These are phyloP conservation scores for Silene latifolia DNA, from an alignment of 148 eudicot species.

Conservation along the genomic window DNA sequence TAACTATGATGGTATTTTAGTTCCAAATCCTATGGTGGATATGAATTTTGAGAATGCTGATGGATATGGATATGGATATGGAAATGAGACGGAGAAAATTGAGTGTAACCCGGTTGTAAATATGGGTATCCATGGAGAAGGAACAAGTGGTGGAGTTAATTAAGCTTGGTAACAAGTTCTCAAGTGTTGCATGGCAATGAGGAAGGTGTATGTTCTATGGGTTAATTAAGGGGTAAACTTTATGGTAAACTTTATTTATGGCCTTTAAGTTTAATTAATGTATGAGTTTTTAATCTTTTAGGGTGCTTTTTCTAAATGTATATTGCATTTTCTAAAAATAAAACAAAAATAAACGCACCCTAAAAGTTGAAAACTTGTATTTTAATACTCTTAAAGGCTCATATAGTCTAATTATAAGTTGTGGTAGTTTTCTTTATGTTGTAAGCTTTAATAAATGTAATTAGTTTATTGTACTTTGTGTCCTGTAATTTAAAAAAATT, in stretches of 20 bases:
- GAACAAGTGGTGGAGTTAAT: not conserved
- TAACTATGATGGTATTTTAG: not conserved
- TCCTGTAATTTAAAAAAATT: not conserved
- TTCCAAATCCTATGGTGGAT: conserved; percentile 4
- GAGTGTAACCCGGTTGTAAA: conserved; percentile 6
- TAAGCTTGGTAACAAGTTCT: too few relatives aligned
- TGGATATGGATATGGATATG: not conserved
- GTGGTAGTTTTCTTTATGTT: not conserved
- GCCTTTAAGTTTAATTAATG: not conserved
- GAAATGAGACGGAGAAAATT: not conserved
- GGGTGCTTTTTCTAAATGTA: not conserved
- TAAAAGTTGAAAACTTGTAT: not conserved
- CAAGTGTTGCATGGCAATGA: too few relatives aligned
- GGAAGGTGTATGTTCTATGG: too few relatives aligned
- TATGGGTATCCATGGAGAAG: not conserved
- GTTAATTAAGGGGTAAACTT: not conserved
- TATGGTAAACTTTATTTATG: not conserved
- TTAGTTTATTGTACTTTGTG: not conserved
- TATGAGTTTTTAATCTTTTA: not conserved
- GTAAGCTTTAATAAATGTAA: not conserved
- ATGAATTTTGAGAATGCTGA: not conserved
- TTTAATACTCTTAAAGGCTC: not conserved
- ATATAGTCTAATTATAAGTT: not conserved
- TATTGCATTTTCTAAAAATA: not conserved
- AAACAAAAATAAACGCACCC: not conserved